Evolutionary conservation across 2,329 filamentous ascomycete species (phyloP).

Genomic region (Grosmannia serpens): DNA sequence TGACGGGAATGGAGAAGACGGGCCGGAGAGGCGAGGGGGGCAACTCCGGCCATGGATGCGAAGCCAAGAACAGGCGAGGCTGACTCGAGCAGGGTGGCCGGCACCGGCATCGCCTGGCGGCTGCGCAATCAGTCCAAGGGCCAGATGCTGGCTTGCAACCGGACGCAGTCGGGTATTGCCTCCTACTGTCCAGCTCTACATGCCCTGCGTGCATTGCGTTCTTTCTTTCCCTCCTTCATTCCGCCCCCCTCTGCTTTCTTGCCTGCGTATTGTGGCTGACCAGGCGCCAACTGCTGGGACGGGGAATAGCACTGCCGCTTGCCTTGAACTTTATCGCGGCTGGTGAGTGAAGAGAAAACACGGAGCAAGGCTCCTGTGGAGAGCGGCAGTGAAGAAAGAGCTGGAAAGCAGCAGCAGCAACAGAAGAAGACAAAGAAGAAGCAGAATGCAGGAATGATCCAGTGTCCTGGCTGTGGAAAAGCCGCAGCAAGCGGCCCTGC

Average conservation of each 20-base stretch:
- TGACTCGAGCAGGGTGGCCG: slow-evolving; percentile 41
- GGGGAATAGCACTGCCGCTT: slow-evolving; percentile 55
- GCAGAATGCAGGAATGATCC: background rate
- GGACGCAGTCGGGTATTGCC: slow-evolving; percentile 67
- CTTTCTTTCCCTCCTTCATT: slow-evolving; percentile 2
- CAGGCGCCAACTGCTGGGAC: background rate
- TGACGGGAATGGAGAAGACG: background rate
- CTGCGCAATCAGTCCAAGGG: slow-evolving; percentile 53
- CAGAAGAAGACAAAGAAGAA: slow-evolving; percentile 13
- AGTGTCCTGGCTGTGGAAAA: no score
- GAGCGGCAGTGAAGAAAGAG: slow-evolving; percentile 1
- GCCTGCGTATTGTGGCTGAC: background rate
- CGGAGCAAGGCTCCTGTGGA: background rate
- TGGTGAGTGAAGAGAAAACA: slow-evolving; percentile 55
- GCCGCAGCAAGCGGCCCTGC: no score
- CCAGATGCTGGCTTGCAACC: slow-evolving; percentile 64
- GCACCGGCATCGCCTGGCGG: slow-evolving; percentile 45
- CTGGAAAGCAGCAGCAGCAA: slow-evolving; percentile 49
- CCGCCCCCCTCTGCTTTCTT: background rate
- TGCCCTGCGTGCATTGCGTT: background rate
- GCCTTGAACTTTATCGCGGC: slow-evolving; percentile 85
- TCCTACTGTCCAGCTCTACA: background rate
- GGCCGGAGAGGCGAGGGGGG: no score
- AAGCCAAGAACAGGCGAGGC: background rate
- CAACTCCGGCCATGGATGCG: no score